These are phyloP conservation scores for Spathaspora gorwiae DNA, from an alignment of 805 yeast species.

Conservation along the genomic window DNA sequence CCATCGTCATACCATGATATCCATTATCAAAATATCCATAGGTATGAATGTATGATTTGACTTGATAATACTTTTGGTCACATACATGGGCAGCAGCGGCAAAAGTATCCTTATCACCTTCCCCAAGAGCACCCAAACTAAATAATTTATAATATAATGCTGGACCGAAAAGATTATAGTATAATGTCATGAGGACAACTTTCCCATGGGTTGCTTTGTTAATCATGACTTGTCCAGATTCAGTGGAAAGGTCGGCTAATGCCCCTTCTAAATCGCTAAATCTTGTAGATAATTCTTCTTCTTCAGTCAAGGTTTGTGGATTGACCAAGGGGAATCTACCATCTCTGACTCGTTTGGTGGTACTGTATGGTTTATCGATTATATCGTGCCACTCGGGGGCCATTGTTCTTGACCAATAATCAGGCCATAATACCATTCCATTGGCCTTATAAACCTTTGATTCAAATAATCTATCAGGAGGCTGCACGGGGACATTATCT, in stretches of 20 bases:
- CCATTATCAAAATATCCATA: slow-evolving; percentile 22
- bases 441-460: slow-evolving; percentile 43
- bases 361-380: slow-evolving; percentile 6
- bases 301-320: slow-evolving; percentile 29
- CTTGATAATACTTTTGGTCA: slow-evolving; percentile 13
- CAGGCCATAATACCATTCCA: slow-evolving; percentile 61
- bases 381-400: slow-evolving; percentile 55
- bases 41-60: slow-evolving; percentile 12
- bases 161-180: slow-evolving; percentile 65
- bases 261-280: slow-evolving; percentile 40
- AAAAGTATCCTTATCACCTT: slow-evolving; percentile 77
- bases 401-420: slow-evolving; percentile 65
- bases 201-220: slow-evolving; percentile 55
- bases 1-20: slow-evolving; percentile 22
- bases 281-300: slow-evolving; percentile 31
- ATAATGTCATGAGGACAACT: slow-evolving; percentile 53
- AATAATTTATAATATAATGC: slow-evolving; percentile 59
- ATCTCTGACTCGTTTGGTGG: slow-evolving; percentile 20
- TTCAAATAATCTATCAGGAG: slow-evolving; percentile 43
- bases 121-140: slow-evolving; percentile 70
- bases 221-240: slow-evolving; percentile 64
- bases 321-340: slow-evolving; percentile 27
- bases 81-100: slow-evolving; percentile 51
- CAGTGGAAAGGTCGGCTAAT: slow-evolving; percentile 61
- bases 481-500: slow-evolving; percentile 43